phyloP scores from a whole-genome alignment of 176 grass and related monocot genomes.

The Carex myosuroides region DNA sequence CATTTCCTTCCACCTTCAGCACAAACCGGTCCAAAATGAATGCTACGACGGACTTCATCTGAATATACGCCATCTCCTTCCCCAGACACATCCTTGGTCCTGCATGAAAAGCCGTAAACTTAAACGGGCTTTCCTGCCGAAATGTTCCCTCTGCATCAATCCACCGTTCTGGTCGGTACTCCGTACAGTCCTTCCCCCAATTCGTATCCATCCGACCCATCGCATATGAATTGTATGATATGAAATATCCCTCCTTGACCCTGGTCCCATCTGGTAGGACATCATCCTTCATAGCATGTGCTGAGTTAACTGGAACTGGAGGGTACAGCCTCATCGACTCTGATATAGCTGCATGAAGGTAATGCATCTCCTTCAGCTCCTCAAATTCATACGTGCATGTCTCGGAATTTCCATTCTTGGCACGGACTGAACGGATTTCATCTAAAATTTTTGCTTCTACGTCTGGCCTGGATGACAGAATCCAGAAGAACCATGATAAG shows the following conservation, averaged over 20 bases:
- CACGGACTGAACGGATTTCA: conserved; percentile 39
- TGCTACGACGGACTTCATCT: conserved; percentile 66
- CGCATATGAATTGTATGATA: conserved; percentile 43
- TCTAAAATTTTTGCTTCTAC: conserved; percentile 43
- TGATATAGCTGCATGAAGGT: conserved; percentile 64
- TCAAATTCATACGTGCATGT: conserved; percentile 37
- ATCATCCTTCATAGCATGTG: conserved; percentile 30
- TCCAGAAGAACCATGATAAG: conserved; percentile 87
- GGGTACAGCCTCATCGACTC: conserved; percentile 74
- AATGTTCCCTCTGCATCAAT: conserved; percentile 37
- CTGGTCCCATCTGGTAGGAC: conserved; percentile 64
- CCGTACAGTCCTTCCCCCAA: conserved; percentile 42
- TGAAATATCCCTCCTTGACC: conserved; percentile 35
- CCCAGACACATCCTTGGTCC: conserved; percentile 63
- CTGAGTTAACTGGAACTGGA: conserved; percentile 39
- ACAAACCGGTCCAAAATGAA: conserved; percentile 39
- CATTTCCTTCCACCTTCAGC: conserved; percentile 9
- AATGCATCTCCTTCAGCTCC: conserved; percentile 71
- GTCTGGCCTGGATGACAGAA: conserved; percentile 53
- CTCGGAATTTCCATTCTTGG: background rate
- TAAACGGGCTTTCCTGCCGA: conserved; percentile 49
- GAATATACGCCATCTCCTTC: conserved; percentile 76
- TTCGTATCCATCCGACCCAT: conserved; percentile 50
- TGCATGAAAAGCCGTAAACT: conserved; percentile 49
- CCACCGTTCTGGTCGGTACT: conserved; percentile 63